phyloP scores from a whole-genome alignment of 768 basidiomycete species.

The Dendrothele bispora region DNA sequence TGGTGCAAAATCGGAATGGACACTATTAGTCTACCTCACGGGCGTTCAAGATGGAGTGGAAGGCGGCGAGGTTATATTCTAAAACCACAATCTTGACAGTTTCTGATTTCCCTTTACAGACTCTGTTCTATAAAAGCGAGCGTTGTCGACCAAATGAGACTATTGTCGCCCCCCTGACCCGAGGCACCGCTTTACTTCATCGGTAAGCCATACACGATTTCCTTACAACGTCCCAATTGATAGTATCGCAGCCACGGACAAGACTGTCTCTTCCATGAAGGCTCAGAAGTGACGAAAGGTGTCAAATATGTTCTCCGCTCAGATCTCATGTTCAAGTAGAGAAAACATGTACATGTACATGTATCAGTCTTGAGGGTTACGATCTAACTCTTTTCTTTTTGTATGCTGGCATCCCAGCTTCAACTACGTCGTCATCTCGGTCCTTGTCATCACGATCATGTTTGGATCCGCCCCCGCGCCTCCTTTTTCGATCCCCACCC shows the following conservation, averaged over 20 bases:
- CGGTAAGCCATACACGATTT: constrained; percentile 36
- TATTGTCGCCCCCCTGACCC: constrained; percentile 52
- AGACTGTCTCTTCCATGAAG: constrained; percentile 74
- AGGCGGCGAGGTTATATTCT: constrained; percentile 57
- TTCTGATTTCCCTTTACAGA: constrained; percentile 39
- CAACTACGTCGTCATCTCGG: constrained; percentile 89
- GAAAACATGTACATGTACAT: constrained; percentile 18
- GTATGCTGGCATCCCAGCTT: constrained; percentile 95
- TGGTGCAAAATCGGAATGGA: constrained; percentile 75
- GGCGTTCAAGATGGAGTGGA: constrained; percentile 72
- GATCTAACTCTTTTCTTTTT: constrained; percentile 1
- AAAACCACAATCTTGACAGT: background rate
- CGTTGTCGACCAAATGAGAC: constrained; percentile 47
- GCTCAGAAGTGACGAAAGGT: constrained; percentile 57
- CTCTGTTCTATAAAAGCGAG: constrained; percentile 65
- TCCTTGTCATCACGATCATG: constrained; percentile 75
- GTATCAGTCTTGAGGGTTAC: too few species aligned
- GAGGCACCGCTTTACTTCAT: constrained; percentile 68
- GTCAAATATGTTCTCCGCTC: constrained; percentile 75
- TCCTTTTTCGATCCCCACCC: constrained; percentile 70
- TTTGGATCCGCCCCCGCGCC: constrained; percentile 59
- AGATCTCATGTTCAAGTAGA: constrained; percentile 65
- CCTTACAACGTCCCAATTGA: background rate
- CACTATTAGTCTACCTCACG: constrained; percentile 69
- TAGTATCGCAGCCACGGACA: constrained; percentile 55